phyloP scores from a whole-genome alignment of 164 flowering plant genomes.

The Chimonanthus praecox region DNA sequence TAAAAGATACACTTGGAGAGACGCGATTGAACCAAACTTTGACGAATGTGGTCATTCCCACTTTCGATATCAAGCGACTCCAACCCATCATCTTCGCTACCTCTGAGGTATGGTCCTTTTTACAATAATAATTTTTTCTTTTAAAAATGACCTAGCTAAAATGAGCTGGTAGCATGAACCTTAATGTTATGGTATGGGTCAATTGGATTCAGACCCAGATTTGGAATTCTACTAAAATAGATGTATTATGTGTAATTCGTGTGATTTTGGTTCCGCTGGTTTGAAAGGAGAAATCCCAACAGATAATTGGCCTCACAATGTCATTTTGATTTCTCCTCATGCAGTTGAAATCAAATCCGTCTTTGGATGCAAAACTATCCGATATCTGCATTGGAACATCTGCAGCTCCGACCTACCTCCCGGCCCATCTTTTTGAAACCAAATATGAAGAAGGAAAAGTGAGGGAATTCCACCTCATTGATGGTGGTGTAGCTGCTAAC shows the following conservation, averaged over 20 bases:
- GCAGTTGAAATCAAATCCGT: constrained; percentile 23
- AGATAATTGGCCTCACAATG: background rate
- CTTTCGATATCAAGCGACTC: constrained; percentile 33
- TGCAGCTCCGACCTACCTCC: constrained; percentile 36
- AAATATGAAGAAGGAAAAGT: constrained; percentile 12
- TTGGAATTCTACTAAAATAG: too few species aligned
- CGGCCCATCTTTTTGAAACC: constrained; percentile 27
- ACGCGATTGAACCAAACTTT: constrained; percentile 30
- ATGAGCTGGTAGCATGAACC: too few species aligned
- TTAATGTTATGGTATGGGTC: too few species aligned
- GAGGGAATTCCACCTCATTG: constrained; percentile 29
- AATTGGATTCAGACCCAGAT: too few species aligned
- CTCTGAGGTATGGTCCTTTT: constrained; percentile 9
- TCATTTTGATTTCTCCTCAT: background rate
- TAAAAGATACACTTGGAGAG: constrained; percentile 14
- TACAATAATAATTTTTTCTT: too few species aligned
- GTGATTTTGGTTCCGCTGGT: too few species aligned
- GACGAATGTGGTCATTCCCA: constrained; percentile 38
- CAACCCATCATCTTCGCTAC: constrained; percentile 24
- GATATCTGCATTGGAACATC: constrained; percentile 38
- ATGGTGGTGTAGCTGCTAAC: constrained; percentile 33
- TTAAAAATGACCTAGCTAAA: too few species aligned
- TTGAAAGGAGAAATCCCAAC: too few species aligned
- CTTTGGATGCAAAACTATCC: constrained; percentile 26
- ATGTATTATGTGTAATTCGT: too few species aligned